Evolutionary conservation across 2,329 filamentous ascomycete genomes (phyloP), one percentile per base, ranked within the genome.

Genomic region (Cryphonectria naterciae): DNA sequence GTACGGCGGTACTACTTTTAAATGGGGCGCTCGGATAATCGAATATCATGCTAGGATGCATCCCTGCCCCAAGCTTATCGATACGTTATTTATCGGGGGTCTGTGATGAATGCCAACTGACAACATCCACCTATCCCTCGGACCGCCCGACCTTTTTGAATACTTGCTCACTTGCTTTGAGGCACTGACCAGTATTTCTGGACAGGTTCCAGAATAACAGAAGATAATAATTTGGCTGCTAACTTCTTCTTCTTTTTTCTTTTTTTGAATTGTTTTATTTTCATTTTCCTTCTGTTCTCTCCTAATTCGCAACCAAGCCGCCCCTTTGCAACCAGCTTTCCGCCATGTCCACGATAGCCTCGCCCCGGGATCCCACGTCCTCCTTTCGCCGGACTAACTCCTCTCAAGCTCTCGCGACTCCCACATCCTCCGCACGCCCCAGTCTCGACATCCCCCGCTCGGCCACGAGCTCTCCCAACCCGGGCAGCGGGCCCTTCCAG

Each of bases 371-470:
- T 56, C 82, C 85, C 58, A 76, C 91, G 83, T 68, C 88, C 82
- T 75, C 87, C 81, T 58, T 90, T 81, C 83, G 90, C 77, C 83
- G 88, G 77, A 79, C 89, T 77, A 78, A 84, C 83, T 85, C 85
- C 17, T 79, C 80, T 70, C 83, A 81, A 46, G 77, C 75, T 58
- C 83, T 89, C 60, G 83, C 86, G 10, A 91, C 91, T 4, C 92
- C 93, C 0, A 91, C 91, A 8, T 92, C 91, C 54, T 96, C 94
- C 46, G 86, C 88, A 52, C 92, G 93, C 17, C 91, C 92, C 5
- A 95, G 92, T 49, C 85, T 93, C 79, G 92, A 95, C 75, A 82
- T 83, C 70, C 82, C 86, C 22, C 88, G 88, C 69, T 93, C 91
- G 71, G 86, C 84, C 73, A 83, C 87, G 73, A 83, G 81, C 70